Percentiles rank a stretch among this genome's conserved stretches.
These are phyloP conservation scores for Cornus suecica DNA, from an alignment of 148 eudicot species.

Conservation along the genomic window DNA sequence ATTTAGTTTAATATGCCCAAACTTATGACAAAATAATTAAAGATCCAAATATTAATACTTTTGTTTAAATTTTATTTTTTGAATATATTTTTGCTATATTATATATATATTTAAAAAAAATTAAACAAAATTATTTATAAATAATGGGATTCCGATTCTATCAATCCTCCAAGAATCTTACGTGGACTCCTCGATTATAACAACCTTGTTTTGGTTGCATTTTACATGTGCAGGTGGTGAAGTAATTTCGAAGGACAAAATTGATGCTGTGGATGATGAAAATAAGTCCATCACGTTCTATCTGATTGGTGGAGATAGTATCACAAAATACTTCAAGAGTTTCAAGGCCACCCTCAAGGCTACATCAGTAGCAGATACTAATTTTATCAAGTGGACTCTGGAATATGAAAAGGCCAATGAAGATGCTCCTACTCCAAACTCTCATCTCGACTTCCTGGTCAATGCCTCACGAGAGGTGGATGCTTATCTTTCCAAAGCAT, in stretches of 20 bases:
- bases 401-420: slow-evolving; percentile 32
- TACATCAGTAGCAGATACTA: background rate
- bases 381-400: slow-evolving; percentile 23
- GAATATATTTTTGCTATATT: too few species aligned
- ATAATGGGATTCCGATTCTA: too few species aligned
- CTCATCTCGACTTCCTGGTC: slow-evolving; percentile 28
- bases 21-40: too few species aligned
- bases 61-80: too few species aligned
- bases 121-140: too few species aligned
- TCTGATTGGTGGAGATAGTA: slow-evolving; percentile 27
- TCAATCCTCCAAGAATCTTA: too few species aligned
- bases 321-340: slow-evolving; percentile 24
- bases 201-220: too few species aligned
- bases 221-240: slow-evolving; percentile 9
- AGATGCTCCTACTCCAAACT: slow-evolving; percentile 22
- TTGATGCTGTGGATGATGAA: slow-evolving; percentile 23
- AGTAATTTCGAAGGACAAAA: slow-evolving; percentile 27
- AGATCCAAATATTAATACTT: too few species aligned
- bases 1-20: too few species aligned
- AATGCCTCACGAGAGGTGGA: slow-evolving; percentile 18
- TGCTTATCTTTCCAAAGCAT: slow-evolving; percentile 26
- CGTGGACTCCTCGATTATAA: too few species aligned
- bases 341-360: slow-evolving; percentile 22
- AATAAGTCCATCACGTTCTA: slow-evolving; percentile 23
- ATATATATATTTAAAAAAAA: too few species aligned